Percentiles rank a stretch among this genome's conserved stretches.
phyloP scores from a whole-genome alignment of 148 eudicot genomes.

The Mesembryanthemum crystallinum region DNA sequence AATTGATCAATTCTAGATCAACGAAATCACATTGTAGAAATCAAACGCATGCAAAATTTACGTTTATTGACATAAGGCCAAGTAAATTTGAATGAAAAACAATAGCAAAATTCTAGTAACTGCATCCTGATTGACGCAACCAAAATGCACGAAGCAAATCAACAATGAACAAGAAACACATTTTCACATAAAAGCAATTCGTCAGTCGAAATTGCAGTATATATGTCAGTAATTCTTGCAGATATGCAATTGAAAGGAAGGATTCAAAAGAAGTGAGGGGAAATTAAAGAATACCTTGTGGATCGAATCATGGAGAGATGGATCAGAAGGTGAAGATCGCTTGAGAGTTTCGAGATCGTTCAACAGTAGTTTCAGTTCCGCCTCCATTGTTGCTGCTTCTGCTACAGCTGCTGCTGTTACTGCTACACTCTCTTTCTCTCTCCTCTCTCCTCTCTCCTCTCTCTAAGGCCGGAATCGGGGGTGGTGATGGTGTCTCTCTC shows the following conservation, averaged over 20 bases:
- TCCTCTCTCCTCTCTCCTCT: neutral
- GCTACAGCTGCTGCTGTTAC: neutral
- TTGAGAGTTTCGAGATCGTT: constrained; percentile 54
- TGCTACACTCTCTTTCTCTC: neutral
- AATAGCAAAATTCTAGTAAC: neutral
- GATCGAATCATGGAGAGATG: constrained; percentile 46
- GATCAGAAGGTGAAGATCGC: constrained; percentile 49
- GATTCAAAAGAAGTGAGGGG: neutral
- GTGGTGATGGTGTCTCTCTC: neutral
- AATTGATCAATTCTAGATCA: neutral
- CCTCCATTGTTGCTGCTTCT: constrained; percentile 45
- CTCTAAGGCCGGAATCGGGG: no score
- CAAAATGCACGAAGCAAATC: constrained; percentile 1
- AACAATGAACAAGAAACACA: neutral
- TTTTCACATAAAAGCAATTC: neutral
- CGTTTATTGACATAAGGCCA: neutral
- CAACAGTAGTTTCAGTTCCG: constrained; percentile 46
- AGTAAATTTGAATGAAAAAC: neutral
- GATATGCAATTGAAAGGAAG: neutral
- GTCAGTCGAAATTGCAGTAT: neutral
- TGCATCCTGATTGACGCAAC: neutral
- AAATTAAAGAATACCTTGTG: constrained; percentile 35
- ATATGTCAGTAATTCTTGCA: neutral
- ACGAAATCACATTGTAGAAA: neutral
- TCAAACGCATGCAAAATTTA: constrained; percentile 9